phyloP scores from a whole-genome alignment of 768 basidiomycete genomes.

The Mycena floridula region DNA sequence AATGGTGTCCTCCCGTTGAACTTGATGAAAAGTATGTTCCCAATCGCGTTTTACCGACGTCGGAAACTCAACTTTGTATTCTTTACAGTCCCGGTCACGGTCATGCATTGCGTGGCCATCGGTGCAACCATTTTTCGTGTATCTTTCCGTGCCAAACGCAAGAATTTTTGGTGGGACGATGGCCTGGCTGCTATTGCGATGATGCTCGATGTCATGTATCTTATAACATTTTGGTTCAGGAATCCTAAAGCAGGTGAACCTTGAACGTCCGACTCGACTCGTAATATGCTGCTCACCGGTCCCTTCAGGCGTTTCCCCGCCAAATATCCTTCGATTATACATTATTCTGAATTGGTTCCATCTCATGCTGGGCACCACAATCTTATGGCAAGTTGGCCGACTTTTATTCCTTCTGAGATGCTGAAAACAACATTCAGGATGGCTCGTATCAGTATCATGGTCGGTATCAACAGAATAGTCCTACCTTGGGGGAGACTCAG shows the following conservation, averaged over 20 bases:
- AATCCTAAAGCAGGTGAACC: conserved; percentile 4
- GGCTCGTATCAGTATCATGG: conserved; percentile 4
- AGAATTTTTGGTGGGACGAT: conserved; percentile 20
- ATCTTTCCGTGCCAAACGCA: conserved; percentile 7
- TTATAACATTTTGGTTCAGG: conserved; percentile 10
- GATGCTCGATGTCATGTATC: conserved; percentile 6
- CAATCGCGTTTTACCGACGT: background rate
- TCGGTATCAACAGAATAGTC: background rate
- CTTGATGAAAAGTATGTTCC: background rate
- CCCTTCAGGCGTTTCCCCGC: background rate
- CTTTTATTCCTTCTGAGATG: no score
- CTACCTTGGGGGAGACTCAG: conserved; percentile 2
- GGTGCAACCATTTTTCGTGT: conserved; percentile 13
- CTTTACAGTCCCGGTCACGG: conserved; percentile 3
- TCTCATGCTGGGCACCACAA: background rate
- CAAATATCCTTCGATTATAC: background rate
- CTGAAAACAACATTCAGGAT: background rate
- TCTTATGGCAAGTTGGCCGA: background rate
- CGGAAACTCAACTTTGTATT: background rate
- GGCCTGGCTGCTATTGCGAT: conserved; percentile 13
- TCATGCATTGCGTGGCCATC: conserved; percentile 13
- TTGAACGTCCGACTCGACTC: no score
- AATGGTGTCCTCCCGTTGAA: background rate
- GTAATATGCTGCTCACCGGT: no score
- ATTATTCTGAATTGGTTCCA: background rate